Base-by-base conservation (phyloP, 306 rosid genomes). In the Pyrus pyrifolia region DNA sequence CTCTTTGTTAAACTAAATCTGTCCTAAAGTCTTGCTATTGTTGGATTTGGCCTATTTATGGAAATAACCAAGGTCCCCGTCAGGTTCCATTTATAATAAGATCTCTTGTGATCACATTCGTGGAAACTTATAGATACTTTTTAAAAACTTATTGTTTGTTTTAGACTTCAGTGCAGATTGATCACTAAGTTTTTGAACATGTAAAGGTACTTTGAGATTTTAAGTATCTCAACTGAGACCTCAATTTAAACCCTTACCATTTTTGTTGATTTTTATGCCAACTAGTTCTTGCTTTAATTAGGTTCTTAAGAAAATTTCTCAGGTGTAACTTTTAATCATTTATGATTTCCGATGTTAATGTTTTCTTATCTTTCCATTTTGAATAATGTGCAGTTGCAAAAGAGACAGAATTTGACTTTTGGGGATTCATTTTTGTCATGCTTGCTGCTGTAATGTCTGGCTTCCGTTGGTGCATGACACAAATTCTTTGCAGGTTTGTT, bases 381-480 rank as follows among this genome's bases (percentile, higher is more conserved):
- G 30, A 25, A 72, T 58, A 5, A 23, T 38, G 7, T 61, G 75
- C 90, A 95, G 98, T 95, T 81, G 82, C 96, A 19, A 95, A 92
- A 81, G 97, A 89, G 82, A 90, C 97, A 33, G 97, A 95, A 78
- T 92, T 92, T 85, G 89, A 95, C 79, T 74, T 95, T 67, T 86
- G 85, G 90, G 98, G 98, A 53, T 95, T 92, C 68, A 64, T 85
- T 76, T 93, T 95, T 81, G 97, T 95, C 72, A 95, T 95, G 97
- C 97, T 95, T 82, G 99, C 97, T 81, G 91, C 97, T 84, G 99
- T 95, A 70, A 95, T 95, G 97, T 95, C 99, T 19, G 97, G 99
- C 74, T 95, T 95, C 72, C 93, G 99, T 40, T 95, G 96, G 99
- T 92, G 89, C 72, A 95, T 95, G 97, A 95, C 99, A 75, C 97